Percentiles rank a stretch among this genome's conserved stretches.
Evolutionary conservation across 2,329 filamentous ascomycete genomes (phyloP).

Genomic region (Neodidymelliopsis sp.): DNA sequence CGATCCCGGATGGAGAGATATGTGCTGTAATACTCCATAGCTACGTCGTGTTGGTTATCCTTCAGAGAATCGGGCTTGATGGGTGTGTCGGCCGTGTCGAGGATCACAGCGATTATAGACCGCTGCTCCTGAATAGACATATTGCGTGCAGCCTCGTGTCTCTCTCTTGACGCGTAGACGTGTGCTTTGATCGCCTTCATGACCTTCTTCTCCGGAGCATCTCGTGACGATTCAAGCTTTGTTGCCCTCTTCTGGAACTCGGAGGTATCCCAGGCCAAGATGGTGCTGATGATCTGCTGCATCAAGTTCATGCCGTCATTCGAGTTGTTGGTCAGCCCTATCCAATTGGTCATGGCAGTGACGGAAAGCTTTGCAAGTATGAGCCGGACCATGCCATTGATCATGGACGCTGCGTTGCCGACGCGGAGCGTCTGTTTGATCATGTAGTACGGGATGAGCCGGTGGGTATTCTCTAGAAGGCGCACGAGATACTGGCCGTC

Average conservation of each 20-base stretch:
- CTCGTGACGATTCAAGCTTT: conserved; percentile 69
- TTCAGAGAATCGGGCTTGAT: conserved; percentile 58
- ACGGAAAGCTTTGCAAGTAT: conserved; percentile 81
- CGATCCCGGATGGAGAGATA: conserved; percentile 76
- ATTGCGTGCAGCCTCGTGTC: conserved; percentile 67
- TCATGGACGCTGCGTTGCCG: conserved; percentile 83
- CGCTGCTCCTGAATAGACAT: conserved; percentile 61
- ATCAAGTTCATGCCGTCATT: conserved; percentile 83
- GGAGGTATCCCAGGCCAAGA: conserved; percentile 74
- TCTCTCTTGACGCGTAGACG: conserved; percentile 59
- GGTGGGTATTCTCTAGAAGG: conserved; percentile 73
- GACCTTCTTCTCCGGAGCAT: conserved; percentile 66
- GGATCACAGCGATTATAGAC: conserved; percentile 73
- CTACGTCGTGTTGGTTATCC: conserved; percentile 68
- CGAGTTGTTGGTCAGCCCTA: conserved; percentile 73
- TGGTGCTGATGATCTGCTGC: conserved; percentile 77
- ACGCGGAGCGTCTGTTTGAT: conserved; percentile 76
- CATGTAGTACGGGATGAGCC: conserved; percentile 73
- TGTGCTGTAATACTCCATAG: conserved; percentile 73
- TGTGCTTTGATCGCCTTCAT: conserved; percentile 68
- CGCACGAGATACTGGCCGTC: conserved; percentile 78
- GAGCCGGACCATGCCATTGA: conserved; percentile 75
- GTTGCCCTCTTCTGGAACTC: conserved; percentile 72
- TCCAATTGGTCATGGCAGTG: conserved; percentile 78
- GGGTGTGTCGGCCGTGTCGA: conserved; percentile 59